These are phyloP conservation scores for Phytophthora ohioensis DNA, from an alignment of 352 stramenopile genomes.

Conservation along the genomic window DNA sequence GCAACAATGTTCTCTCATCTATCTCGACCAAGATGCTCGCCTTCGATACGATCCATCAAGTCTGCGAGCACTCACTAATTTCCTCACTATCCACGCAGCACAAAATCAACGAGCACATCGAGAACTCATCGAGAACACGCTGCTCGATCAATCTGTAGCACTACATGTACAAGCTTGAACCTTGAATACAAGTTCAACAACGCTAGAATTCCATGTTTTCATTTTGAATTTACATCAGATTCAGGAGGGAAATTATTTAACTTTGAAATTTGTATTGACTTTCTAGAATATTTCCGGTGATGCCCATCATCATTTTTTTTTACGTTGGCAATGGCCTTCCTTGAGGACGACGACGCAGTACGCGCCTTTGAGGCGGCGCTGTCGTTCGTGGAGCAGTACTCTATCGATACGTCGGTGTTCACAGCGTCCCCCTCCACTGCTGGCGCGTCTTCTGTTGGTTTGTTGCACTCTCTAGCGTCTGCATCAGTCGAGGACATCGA, in stretches of 20 bases:
- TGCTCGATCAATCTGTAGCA: slow-evolving; percentile 6
- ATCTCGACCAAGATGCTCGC: slow-evolving; percentile 21
- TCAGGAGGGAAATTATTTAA: neutral
- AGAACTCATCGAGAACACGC: slow-evolving; percentile 17
- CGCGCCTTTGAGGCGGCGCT: slow-evolving; percentile 47
- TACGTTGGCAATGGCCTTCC: slow-evolving; percentile 35
- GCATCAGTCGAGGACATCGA: slow-evolving; percentile 29
- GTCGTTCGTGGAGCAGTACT: slow-evolving; percentile 52
- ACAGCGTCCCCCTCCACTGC: slow-evolving; percentile 14
- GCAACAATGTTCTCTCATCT: slow-evolving; percentile 27
- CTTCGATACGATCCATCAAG: slow-evolving; percentile 21
- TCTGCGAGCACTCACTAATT: slow-evolving; percentile 13
- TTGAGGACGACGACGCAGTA: slow-evolving; percentile 44
- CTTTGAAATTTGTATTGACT: neutral
- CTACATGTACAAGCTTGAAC: neutral
- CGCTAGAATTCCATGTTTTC: neutral
- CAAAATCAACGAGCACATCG: slow-evolving; percentile 25
- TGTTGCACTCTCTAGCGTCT: slow-evolving; percentile 16
- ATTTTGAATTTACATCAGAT: neutral
- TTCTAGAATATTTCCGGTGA: slow-evolving; percentile 5
- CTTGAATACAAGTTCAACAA: too few relatives aligned
- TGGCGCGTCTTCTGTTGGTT: neutral
- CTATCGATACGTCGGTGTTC: slow-evolving; percentile 43
- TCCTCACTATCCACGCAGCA: slow-evolving; percentile 18
- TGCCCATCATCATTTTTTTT: slow-evolving; percentile 22